Evolutionary conservation across 1,139 yeast species (phyloP), one percentile per base, ranked within the genome.

Genomic region (Zhuliangozyma blackwelliae): DNA sequence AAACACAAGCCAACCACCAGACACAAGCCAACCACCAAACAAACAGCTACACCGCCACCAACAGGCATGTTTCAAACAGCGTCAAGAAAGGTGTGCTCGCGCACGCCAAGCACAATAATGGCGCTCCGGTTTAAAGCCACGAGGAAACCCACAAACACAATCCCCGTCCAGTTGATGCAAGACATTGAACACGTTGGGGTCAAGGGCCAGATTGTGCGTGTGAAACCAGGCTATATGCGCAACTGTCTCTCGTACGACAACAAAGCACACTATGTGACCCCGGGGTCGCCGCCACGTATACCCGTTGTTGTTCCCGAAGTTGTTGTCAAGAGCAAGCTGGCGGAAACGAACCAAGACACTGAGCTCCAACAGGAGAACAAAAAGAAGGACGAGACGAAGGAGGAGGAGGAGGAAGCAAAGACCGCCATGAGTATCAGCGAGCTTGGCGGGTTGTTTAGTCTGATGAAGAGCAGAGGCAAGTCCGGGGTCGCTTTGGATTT

Each of bases 201-300:
- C 29, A 57, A 57, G 34, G 96, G 96, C 23, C 84, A 89, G 62
- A 70, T 89, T 32, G 72, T 85, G 21, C 65, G 74, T 29, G 96
- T 88, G n/a, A 73, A 78, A 43, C 87, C 95, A 26, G 86, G 92
- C 12, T 70, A 77, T 42, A 89, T 89, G 96, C 76, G 92, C 57
- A 86, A 85, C 61, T 76, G 66, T 50, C 71, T 89, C 40, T 88
- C 88, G 51, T 75, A 77, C 35, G 53, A 66, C 43, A 81, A 85
- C 49, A 84, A 86, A 33, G 96, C 96, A 3, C 75, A 77, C 28
- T 85, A 84, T 53, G 69, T 84, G 25, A 57, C 75, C 28, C 64
- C 68, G 32, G 75, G 69, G 11, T 65, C 72, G 40, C 72, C 75
- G 7, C 82, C 87, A 33, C 67, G 69, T 38, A 73, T 85, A 37